Evolutionary conservation across 306 rosid species (phyloP).

Genomic region (Vigna trinervia): DNA sequence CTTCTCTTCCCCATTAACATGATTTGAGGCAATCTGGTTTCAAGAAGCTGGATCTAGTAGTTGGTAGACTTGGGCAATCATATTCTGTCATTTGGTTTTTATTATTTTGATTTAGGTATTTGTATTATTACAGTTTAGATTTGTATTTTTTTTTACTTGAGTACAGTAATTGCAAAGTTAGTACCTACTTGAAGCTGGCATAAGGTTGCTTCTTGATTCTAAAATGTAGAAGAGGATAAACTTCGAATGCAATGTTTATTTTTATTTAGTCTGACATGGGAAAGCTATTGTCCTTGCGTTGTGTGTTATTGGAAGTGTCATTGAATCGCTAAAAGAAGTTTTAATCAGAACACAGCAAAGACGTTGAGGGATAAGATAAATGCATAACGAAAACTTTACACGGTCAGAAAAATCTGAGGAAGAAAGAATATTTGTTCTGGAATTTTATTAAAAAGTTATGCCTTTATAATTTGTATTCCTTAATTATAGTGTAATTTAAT

Average conservation of each 20-base stretch:
- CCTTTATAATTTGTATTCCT: too few relatives aligned
- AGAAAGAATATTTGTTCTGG: too few relatives aligned
- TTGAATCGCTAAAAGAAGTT: too few relatives aligned
- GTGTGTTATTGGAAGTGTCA: background rate
- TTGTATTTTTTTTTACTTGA: conserved; percentile 7
- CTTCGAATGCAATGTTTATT: background rate
- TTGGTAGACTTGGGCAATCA: conserved; percentile 29
- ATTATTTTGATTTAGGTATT: conserved; percentile 37
- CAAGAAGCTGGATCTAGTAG: conserved; percentile 27
- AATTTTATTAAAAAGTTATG: too few relatives aligned
- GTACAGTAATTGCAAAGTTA: conserved; percentile 11
- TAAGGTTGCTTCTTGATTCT: conserved; percentile 9
- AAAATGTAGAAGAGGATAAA: background rate
- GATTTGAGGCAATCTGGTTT: conserved; percentile 28
- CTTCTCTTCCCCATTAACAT: background rate
- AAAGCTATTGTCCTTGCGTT: background rate
- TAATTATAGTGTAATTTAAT: too few relatives aligned
- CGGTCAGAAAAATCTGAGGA: too few relatives aligned
- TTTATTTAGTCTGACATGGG: background rate
- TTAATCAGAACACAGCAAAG: too few relatives aligned
- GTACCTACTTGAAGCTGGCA: background rate
- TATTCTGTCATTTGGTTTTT: conserved; percentile 14
- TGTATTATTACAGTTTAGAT: conserved; percentile 34
- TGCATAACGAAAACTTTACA: too few relatives aligned
- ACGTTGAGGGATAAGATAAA: too few relatives aligned